Percentiles rank a stretch among this genome's conserved stretches.
These are phyloP conservation scores for Yamadazyma mexicana DNA, from an alignment of 1,139 yeast genomes.

Conservation along the genomic window DNA sequence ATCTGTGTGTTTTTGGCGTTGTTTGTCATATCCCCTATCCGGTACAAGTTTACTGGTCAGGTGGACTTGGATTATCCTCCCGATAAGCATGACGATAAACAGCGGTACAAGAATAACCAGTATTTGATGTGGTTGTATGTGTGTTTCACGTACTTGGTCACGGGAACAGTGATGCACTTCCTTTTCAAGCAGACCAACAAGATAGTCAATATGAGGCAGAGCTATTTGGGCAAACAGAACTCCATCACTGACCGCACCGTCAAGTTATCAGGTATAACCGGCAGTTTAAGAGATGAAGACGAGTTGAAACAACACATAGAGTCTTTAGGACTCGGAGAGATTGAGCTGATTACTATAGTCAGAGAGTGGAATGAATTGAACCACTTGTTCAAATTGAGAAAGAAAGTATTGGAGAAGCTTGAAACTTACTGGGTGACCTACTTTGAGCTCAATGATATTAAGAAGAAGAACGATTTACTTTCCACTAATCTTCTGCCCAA, in stretches of 20 bases:
- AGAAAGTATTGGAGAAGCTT: constrained; percentile 50
- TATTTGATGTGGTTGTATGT: constrained; percentile 42
- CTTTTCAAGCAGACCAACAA: constrained; percentile 37
- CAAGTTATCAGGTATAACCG: constrained; percentile 58
- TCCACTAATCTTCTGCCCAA: constrained; percentile 27
- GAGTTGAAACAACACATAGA: constrained; percentile 74
- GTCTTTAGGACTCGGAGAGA: constrained; percentile 75
- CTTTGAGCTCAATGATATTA: constrained; percentile 42
- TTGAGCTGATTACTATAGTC: constrained; percentile 73
- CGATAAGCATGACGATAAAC: constrained; percentile 34
- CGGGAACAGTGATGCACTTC: constrained; percentile 33
- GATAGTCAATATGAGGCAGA: constrained; percentile 42
- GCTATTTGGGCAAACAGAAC: constrained; percentile 42
- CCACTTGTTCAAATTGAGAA: constrained; percentile 59
- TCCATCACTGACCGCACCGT: constrained; percentile 50
- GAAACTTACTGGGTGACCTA: constrained; percentile 82
- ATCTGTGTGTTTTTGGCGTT: constrained; percentile 63
- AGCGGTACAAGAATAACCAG: constrained; percentile 17
- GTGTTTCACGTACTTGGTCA: constrained; percentile 42
- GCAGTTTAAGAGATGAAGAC: constrained; percentile 67
- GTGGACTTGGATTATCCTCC: constrained; percentile 54
- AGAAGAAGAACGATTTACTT: constrained; percentile 29
- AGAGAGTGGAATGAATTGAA: constrained; percentile 82
- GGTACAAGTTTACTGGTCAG: constrained; percentile 69
- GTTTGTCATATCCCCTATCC: constrained; percentile 67